Base-by-base conservation (phyloP, 495 filamentous ascomycete genomes). In the Melanomma pulvis-pyrius region DNA sequence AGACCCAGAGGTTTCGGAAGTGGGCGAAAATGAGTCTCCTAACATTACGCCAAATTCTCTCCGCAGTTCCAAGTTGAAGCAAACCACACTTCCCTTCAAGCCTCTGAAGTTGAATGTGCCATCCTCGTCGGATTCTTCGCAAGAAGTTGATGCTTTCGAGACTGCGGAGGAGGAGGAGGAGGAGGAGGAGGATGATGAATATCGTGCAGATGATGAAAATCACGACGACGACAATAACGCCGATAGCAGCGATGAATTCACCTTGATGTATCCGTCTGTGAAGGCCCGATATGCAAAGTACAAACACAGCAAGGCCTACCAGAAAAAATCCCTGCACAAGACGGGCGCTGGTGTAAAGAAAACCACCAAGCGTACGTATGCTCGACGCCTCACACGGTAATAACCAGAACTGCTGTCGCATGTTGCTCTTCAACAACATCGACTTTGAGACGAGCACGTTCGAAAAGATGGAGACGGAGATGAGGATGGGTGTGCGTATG, bases 41-140 rank as follows among this genome's bases (percentile, higher is more conserved):
- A 68, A 63, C 25, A 63, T 68, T 29, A 68, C 65, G n/a, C 65
- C 65, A 6, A 59, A 59, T 17, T 68, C 65, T 15, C 59, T 68
- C 1, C 59, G 65, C 28, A 63, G 59, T 47, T 59, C 65, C 3
- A 44, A 36, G 21, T 34, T 66, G 9, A 66, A 9, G 13, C 63
- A 66, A 47, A 50, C 54, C 1, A 51, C 51, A 32, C 63, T 66
- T 13, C 25, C 25, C 2, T 66, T 66, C 53, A 64, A 64, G 51
- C 51, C 61, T 11, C 51, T 64, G 12, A 49, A 49, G 11, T 9
- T 54, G 21, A 47, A 47, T 29, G 50, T 9, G 24, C 13, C 32
- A 12, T 58, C 54, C 6, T 21, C 30, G 24, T 58, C 54, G 30
- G 12, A 7, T 11, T 2, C 30, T n/a, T 58, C 54, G 13, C 1